Conservation (phyloP, 441 rosid genomes). For the Arabidopsis lyrata region DNA sequence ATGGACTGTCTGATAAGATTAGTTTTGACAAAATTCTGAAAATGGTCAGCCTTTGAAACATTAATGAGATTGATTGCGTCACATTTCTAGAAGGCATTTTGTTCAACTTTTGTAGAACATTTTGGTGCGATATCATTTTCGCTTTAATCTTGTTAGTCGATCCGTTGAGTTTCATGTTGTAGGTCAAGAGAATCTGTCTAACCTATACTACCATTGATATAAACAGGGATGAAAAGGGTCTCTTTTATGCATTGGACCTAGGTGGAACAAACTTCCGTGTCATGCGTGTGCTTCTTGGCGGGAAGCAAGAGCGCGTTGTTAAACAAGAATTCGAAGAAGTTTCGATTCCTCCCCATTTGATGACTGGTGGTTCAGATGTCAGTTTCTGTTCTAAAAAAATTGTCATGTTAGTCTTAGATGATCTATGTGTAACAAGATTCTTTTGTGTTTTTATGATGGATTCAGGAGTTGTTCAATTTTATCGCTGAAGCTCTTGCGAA, state of each 20-base stretch:
- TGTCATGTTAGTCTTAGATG: neutral
- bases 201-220: neutral
- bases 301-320: slow-evolving; percentile 63
- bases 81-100: neutral
- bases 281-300: slow-evolving; percentile 81
- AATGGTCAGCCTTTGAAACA: neutral
- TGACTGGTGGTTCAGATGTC: slow-evolving; percentile 81
- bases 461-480: slow-evolving; percentile 74
- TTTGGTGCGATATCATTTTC: too few relatives aligned
- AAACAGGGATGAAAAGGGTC: slow-evolving; percentile 77
- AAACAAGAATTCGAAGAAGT: slow-evolving; percentile 85
- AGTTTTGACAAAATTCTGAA: neutral
- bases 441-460: slow-evolving; percentile 32
- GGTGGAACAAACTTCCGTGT: slow-evolving; percentile 99
- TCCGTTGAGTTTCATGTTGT: neutral
- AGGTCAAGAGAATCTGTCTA: neutral
- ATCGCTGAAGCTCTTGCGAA: slow-evolving; percentile 78
- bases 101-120: too few relatives aligned
- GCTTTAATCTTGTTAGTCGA: neutral
- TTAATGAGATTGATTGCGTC: neutral
- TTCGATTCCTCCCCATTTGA: slow-evolving; percentile 90
- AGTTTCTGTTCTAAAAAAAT: slow-evolving; percentile 37
- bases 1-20: slow-evolving; percentile 4
- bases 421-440: neutral
- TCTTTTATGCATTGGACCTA: slow-evolving; percentile 92